Base-by-base conservation (phyloP, 177 flowering plant species). In the Vitis hybrid region DNA sequence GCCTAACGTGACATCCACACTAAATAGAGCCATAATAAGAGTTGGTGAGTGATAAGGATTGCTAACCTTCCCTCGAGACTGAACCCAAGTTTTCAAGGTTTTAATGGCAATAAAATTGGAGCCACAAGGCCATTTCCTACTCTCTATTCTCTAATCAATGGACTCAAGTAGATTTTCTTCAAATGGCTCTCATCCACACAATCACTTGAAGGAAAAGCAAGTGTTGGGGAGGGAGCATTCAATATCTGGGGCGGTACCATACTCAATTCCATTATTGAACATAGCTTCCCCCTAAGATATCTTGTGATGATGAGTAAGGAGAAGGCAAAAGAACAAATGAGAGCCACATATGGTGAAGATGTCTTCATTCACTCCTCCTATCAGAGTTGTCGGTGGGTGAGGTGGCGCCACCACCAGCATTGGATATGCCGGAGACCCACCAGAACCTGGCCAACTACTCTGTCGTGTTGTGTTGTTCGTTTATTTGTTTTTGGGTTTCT, bases 361-460 rank as follows among this genome's bases (percentile, higher is more conserved):
- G 47, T 38, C 47, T 38, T 38, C 47, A 52, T 13, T 12, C 17
- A 65, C 38, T 66, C 10, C 19, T 49, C 2, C 13, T 53, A 13
- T 51, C 47, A 31, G 20, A 31, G 49, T 17, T 66, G 47, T 28
- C 22, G 69, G 59, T 52, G 20, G 47, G 47, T 38, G 47, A 4
- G 17, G 38, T 33, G 50, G 64, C 64, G 17, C 10, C 33, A 19
- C 13, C 14, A 13, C 2, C 53, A n/a, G 14, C 22, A 6, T 9
- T n/a, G 12, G n/a, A 65, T 52, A 65, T 52, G 67, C 17, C n/a
- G n/a, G 28, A 50, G 57, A 11, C 56, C 57, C 67, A 20, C 20
- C 47, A 28, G 20, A 47, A 22, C 18, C 20, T 11, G 13, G n/a
- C 3, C 11, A n/a, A 13, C n/a, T 14, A 59, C 14, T 11, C 51